Percentiles rank a stretch among this genome's conserved stretches.
These are phyloP conservation scores for Linnemannia exigua DNA, from an alignment of 192 early-diverging fungal species.

Conservation along the genomic window DNA sequence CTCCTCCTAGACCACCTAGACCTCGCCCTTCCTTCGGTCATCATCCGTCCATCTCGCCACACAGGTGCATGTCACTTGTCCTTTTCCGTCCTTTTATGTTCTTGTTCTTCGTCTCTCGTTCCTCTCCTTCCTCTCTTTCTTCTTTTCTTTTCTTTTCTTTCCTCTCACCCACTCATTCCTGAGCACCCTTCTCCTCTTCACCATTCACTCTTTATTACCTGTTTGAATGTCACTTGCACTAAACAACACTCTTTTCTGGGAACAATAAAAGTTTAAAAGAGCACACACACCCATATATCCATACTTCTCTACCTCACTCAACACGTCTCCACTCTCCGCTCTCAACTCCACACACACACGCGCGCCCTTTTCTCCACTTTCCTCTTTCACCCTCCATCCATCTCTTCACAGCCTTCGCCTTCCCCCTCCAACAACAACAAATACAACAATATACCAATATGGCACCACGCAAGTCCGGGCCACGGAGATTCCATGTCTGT, in stretches of 20 bases:
- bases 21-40: neutral
- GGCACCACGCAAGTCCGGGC: neutral
- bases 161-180: neutral
- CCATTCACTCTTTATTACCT: neutral
- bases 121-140: neutral
- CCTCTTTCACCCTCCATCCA: neutral
- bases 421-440: neutral
- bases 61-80: neutral
- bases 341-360: no score
- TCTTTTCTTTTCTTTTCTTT: neutral
- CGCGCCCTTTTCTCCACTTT: neutral
- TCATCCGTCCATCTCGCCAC: neutral
- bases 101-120: neutral
- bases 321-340: neutral
- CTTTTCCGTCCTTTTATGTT: neutral
- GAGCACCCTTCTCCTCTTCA: neutral
- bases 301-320: neutral
- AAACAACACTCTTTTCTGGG: neutral
- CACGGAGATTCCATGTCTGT: conserved; percentile 12
- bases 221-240: neutral
- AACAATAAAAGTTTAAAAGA: neutral
- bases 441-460: neutral
- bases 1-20: no score
- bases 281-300: neutral
- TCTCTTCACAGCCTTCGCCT: neutral